Conservation (phyloP, 2,329 filamentous ascomycete genomes). For the Pseudogymnoascus sp. region DNA sequence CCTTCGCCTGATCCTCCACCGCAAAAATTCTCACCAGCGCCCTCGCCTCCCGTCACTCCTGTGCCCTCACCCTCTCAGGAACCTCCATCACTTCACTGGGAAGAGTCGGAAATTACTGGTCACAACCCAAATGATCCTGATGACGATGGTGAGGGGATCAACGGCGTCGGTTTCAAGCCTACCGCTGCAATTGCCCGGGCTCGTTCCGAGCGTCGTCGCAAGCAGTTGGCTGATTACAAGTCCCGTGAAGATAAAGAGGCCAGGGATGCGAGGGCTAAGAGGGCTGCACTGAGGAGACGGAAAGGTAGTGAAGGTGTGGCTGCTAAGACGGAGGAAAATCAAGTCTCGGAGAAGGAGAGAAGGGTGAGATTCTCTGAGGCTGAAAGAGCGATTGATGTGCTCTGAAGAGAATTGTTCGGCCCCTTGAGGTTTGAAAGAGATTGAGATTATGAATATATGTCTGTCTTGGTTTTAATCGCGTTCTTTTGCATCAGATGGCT, state of each 20-base stretch:
- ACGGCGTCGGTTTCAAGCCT: conserved; percentile 60
- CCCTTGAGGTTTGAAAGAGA: background rate
- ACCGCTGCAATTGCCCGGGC: conserved; percentile 54
- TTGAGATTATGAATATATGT: background rate
- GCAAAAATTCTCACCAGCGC: background rate
- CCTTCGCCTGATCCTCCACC: conserved; percentile 20
- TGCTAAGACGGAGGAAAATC: conserved; percentile 11
- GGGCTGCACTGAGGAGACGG: conserved; percentile 44
- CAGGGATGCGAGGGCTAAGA: conserved; percentile 49
- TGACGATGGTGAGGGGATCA: conserved; percentile 60
- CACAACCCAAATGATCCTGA: conserved; percentile 59
- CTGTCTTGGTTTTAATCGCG: background rate
- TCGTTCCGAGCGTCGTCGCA: conserved; percentile 47
- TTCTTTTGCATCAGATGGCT: background rate
- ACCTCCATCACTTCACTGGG: conserved; percentile 57
- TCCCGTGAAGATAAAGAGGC: conserved; percentile 55
- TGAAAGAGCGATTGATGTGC: conserved; percentile 12
- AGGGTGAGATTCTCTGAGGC: conserved; percentile 26
- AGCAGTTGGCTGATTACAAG: conserved; percentile 56
- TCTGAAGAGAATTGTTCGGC: background rate
- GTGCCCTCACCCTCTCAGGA: conserved; percentile 13
- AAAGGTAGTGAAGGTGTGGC: conserved; percentile 13
- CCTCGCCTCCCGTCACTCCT: background rate
- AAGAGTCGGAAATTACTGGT: conserved; percentile 60
- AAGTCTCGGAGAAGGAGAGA: conserved; percentile 21